Evolutionary conservation across 1,139 yeast genomes (phyloP), one percentile per base, ranked within the genome.

Genomic region (Scheffersomyces segobiensis): DNA sequence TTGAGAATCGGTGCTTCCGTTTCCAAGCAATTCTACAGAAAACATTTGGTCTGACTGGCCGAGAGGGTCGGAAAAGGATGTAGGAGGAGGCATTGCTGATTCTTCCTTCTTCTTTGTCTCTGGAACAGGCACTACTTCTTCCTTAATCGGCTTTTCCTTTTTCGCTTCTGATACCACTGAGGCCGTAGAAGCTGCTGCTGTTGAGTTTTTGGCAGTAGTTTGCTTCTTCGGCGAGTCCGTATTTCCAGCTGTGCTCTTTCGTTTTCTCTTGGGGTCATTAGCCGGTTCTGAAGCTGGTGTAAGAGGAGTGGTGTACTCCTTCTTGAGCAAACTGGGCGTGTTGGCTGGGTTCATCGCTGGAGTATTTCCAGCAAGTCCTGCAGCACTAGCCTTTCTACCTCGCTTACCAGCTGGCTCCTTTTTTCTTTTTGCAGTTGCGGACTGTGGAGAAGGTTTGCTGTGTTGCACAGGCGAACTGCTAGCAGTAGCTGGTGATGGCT

Each of bases 251-350:
- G 50, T 24, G 55, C 64, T 69, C 63, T 71, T 75, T 19, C 75
- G 63, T 59, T 72, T 71, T 57, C 75, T 65, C 64, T 76, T 65
- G 59, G 65, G 60, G 46, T 73, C 75, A 54, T 63, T 65, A 51
- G 73, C 70, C 26, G 76, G 69, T 61, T 78, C 84, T 6, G 81
- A 75, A 1, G 81, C 75, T 14, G 83, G 83, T 0, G 84, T 80
- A 48, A 79, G 72, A 2, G 84, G 83, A 1, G 79, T 73, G 8
- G 75, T 67, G 61, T 76, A 75, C 55, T 79, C 83, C 60, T 78
- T 77, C 62, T 69, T 66, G 58, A 63, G 63, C 49, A 62, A 67
- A 50, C 71, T 69, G 8, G 78, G 77, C 7, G 78, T 69, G 56
- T 65, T 66, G 20, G 62, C 56, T n/a, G 62, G 64, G 51, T 53